Base-by-base conservation (phyloP, 129 eudicot genomes). In the Pittosporum tobira region DNA sequence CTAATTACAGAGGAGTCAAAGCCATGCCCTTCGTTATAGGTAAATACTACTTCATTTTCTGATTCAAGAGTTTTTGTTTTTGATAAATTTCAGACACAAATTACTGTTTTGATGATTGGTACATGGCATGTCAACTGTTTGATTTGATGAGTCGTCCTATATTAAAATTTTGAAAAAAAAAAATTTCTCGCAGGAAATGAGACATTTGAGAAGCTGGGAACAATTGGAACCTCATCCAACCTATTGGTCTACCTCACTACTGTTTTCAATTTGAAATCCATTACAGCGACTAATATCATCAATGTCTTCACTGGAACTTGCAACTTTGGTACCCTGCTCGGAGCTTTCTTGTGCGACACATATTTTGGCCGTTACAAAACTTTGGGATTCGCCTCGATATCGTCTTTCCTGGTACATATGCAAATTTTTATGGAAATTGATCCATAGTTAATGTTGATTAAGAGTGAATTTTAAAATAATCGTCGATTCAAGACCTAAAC, bases 151-250 rank as follows among this genome's bases (percentile, higher is more conserved):
- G 3, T 0, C 6, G 36, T 30, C 0, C 36, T 30, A 30, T n/a
- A n/a, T n/a, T n/a, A n/a, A n/a, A n/a, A n/a, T n/a, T n/a, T n/a
- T n/a, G n/a, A n/a, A 34, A 1, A 0, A 34, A 34, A 34, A 34
- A 34, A 34, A 7, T 6, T 12, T 30, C 4, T 62, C 15, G 45
- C 56, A 58, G 66, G 66, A 29, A 58, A 58, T 22, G 58, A 68
- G 22, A 51, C 66, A 68, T 68, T 58, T 38, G 73, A 68, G 49
- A 68, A 59, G 61, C 53, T 68, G 18, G 67, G 73, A 29, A 34
- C 73, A 38, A 48, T 29, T 6, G 68, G 68, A 21, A 63, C 57
- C 7, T 34, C 49, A 40, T 4, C 49, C 19, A 58, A 66, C 54
- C 45, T 66, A 0, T 55, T 66, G 48, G 63, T 66, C 8, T 66